Percentiles rank a stretch among this genome's conserved stretches.
These are phyloP conservation scores for Cutaneotrichosporon daszewskae DNA, from an alignment of 1,284 basidiomycete species.

Conservation along the genomic window DNA sequence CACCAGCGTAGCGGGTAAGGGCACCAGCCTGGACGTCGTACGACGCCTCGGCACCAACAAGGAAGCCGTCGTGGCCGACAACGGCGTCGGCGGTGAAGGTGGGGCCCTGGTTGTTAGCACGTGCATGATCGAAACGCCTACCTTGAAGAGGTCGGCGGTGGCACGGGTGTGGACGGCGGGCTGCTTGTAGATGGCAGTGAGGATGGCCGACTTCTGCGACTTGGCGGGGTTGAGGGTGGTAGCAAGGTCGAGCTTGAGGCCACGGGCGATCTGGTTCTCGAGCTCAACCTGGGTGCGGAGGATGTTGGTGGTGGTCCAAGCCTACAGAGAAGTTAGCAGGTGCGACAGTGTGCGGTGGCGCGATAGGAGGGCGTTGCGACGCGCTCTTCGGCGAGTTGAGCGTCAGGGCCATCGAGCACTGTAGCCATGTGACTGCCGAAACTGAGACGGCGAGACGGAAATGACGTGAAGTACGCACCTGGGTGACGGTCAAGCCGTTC, in stretches of 20 bases:
- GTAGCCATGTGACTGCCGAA: too few relatives aligned
- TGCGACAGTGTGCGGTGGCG: too few relatives aligned
- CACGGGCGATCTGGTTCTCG: constrained; percentile 96
- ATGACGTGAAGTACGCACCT: constrained; percentile 47
- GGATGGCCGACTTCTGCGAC: constrained; percentile 69
- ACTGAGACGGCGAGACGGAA: too few relatives aligned
- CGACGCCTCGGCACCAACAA: constrained; percentile 89
- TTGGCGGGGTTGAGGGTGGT: constrained; percentile 72
- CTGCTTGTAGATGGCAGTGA: constrained; percentile 89
- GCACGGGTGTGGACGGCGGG: constrained; percentile 91
- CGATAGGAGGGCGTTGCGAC: too few relatives aligned
- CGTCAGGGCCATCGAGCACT: too few relatives aligned
- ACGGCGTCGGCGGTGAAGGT: constrained; percentile 95
- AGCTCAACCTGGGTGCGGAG: constrained; percentile 87
- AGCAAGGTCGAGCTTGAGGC: constrained; percentile 89
- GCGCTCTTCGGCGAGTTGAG: too few relatives aligned
- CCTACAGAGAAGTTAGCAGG: constrained; percentile 36
- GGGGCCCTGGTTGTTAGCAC: constrained; percentile 62
- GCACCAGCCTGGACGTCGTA: constrained; percentile 95
- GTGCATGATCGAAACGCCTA: constrained; percentile 38
- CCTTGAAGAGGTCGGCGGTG: constrained; percentile 91
- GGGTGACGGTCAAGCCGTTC: constrained; percentile 84
- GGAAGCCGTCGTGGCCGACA: constrained; percentile 94
- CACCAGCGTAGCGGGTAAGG: constrained; percentile 86
- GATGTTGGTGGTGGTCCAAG: constrained; percentile 90